A percentile compares a stretch with the other conserved stretches of the same genome.
Evolutionary conservation across 106 monocot species (phyloP).

Genomic region (Dendrobium chrysotoxum): DNA sequence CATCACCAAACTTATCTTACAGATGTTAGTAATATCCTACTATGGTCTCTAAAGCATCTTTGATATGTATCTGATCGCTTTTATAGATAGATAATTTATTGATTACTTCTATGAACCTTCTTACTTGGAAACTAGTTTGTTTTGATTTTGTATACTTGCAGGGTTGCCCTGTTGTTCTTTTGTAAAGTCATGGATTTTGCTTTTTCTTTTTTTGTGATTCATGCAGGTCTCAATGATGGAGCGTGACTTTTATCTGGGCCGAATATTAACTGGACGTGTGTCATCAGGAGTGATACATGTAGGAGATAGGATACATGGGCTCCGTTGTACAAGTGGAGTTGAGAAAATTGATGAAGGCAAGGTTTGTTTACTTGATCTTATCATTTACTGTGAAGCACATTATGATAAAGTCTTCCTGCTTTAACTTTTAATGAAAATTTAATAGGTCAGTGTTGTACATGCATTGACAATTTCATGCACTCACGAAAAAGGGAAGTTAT

Average conservation of each 20-base stretch:
- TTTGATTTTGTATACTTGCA: not conserved
- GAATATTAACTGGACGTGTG: constrained; percentile 92
- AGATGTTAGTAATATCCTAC: not conserved
- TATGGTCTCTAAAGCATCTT: constrained; percentile 1
- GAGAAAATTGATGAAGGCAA: constrained; percentile 94
- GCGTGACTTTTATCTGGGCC: constrained; percentile 92
- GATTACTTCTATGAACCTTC: not conserved
- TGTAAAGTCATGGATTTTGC: not conserved
- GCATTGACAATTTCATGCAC: not conserved
- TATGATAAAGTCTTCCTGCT: constrained; percentile 4
- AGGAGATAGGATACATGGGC: constrained; percentile 81
- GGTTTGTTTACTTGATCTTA: constrained; percentile 35
- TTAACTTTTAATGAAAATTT: constrained; percentile 5
- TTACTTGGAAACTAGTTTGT: not conserved
- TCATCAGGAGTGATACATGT: constrained; percentile 63
- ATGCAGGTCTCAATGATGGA: constrained; percentile 99
- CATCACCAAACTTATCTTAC: not conserved
- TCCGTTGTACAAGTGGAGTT: constrained; percentile 56
- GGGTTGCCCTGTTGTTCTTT: not conserved
- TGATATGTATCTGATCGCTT: constrained; percentile 1
- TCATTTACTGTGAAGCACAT: not conserved
- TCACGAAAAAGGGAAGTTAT: not conserved
- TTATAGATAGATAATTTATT: not conserved
- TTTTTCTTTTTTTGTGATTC: not conserved
- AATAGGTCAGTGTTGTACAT: not conserved